phyloP scores from a whole-genome alignment of 352 stramenopile genomes.

The Globisporangium camurandrum region DNA sequence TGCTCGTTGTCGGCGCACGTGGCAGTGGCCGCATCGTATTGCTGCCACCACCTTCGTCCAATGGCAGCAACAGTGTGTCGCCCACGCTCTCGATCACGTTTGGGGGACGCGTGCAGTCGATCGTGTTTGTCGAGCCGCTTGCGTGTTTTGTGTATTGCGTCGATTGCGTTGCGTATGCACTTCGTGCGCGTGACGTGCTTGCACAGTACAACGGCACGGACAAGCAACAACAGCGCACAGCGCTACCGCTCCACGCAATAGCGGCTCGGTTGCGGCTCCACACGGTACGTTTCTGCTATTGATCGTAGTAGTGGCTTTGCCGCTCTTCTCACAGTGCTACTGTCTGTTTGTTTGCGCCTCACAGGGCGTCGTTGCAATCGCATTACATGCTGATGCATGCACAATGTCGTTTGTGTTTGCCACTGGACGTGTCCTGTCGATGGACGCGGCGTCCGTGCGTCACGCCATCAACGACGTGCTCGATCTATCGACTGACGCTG shows the following conservation, averaged over 20 bases:
- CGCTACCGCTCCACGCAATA: background rate
- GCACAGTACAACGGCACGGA: too few species aligned
- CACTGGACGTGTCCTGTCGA: conserved; percentile 24
- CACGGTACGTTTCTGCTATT: conserved; percentile 14
- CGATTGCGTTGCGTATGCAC: conserved; percentile 18
- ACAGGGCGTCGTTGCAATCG: conserved; percentile 26
- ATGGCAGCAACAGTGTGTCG: background rate
- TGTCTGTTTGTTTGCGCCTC: background rate
- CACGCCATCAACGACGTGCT: conserved; percentile 17
- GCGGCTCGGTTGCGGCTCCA: conserved; percentile 24
- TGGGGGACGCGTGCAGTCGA: conserved; percentile 23
- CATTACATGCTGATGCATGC: conserved; percentile 9
- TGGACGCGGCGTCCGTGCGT: conserved; percentile 13
- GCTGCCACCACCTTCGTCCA: background rate
- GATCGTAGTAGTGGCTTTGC: too few species aligned
- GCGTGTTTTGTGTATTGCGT: conserved; percentile 27
- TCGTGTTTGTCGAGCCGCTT: conserved; percentile 24
- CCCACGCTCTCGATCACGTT: conserved; percentile 12
- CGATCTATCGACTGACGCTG: background rate
- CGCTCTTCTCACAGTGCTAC: too few species aligned
- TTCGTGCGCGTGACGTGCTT: conserved; percentile 9
- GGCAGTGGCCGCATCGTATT: conserved; percentile 1
- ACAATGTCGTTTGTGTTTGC: conserved; percentile 26
- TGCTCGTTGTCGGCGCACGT: conserved; percentile 6
- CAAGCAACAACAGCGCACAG: background rate